Evolutionary conservation across 768 basidiomycete genomes (phyloP).

Genomic region (Phlegmacium glaucopus): DNA sequence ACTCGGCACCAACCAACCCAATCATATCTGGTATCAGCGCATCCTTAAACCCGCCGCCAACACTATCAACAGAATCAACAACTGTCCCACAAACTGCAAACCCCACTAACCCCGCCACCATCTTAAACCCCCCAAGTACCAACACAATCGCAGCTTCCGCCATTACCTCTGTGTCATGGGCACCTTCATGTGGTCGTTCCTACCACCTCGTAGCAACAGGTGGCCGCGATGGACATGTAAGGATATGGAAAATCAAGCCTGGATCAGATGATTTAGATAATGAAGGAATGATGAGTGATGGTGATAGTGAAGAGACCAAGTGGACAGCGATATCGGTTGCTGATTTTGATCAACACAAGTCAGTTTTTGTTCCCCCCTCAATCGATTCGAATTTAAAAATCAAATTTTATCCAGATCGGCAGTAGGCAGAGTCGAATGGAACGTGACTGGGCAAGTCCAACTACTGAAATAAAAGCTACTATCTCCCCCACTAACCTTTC

Average conservation of each 20-base stretch:
- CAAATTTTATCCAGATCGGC: conserved; percentile 45
- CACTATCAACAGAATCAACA: neutral
- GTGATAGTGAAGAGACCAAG: conserved; percentile 42
- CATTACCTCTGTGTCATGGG: conserved; percentile 87
- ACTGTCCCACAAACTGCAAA: neutral
- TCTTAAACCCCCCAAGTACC: conserved; percentile 13
- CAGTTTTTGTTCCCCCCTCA: conserved; percentile 19
- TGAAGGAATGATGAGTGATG: conserved; percentile 26
- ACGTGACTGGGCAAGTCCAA: conserved; percentile 68
- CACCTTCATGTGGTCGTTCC: conserved; percentile 88
- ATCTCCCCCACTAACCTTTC: too few species aligned
- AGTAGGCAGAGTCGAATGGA: conserved; percentile 91
- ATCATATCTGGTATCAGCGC: conserved; percentile 1
- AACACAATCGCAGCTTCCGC: conserved; percentile 49
- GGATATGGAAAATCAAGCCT: conserved; percentile 86
- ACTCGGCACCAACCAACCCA: conserved; percentile 12
- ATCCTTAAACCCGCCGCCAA: conserved; percentile 2
- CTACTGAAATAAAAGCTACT: too few species aligned
- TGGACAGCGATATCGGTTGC: conserved; percentile 80
- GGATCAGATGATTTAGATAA: conserved; percentile 40
- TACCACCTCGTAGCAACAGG: conserved; percentile 95
- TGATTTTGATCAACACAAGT: conserved; percentile 88
- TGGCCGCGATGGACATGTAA: conserved; percentile 78
- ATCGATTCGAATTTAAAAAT: too few species aligned
- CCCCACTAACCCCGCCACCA: conserved; percentile 7